Evolutionary conservation across 2,329 filamentous ascomycete genomes (phyloP), one percentile per base, ranked within the genome.

Genomic region (Hortaea werneckii): DNA sequence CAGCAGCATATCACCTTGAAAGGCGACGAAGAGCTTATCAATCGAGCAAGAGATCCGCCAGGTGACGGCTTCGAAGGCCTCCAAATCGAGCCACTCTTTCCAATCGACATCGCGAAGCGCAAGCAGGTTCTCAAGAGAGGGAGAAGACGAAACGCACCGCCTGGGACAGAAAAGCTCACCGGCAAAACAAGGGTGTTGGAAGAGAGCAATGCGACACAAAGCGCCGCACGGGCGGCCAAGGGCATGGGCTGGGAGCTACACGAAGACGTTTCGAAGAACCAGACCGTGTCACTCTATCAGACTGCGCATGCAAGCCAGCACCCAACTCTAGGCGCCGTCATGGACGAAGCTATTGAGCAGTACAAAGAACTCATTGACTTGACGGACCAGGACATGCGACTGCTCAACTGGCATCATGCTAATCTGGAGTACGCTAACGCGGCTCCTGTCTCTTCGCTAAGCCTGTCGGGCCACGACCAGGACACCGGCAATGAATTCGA

Each of bases 361-460:
- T 98, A 95, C 62, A 83, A 85, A 58, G 74, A 77, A 29, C 77
- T 98, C 41, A 76, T 96, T 28, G 83, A 94, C 48, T 69, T 98
- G 43, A 86, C 81, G 10, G 78, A 89, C 1, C 85, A 87, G 60
- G 92, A 98, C 59, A 82, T 94, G 65, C 80, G 92, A 40, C 73
- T 98, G 11, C 76, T 96, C 59, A 98, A 95, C 60, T 98, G 92
- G 92, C 94, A 98, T 65, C 85, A 95, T 64, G 94, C 94, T 53
- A 98, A 98, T 61, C 75, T 98, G 10, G 92, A 98, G 65, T 98
- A 98, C 62, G 94, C 90, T 51, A 98, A 96, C 64, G 92, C 92
- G 1, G 86, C 82, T 1, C 94, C 88, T 54, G 80, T 95, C 45
- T 82, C 85, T 53, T 83, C 85, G 51, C 77, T 98, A 12, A 96